Base-by-base conservation (phyloP, 768 basidiomycete genomes). In the Podaxis sp. region DNA sequence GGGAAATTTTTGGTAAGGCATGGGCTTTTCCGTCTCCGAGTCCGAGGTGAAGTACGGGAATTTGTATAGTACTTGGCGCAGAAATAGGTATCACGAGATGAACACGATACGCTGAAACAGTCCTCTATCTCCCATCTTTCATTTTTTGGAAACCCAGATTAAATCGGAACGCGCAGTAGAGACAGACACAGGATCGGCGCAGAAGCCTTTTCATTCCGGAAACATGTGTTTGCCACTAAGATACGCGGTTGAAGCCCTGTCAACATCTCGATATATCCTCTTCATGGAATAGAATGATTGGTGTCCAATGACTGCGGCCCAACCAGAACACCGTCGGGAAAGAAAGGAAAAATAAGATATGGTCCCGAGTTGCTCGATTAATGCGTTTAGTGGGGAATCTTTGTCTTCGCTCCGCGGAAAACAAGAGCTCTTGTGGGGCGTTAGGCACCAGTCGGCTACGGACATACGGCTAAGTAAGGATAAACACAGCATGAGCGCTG, bases 341-440 rank as follows among this genome's bases (percentile, higher is more conserved):
- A 28, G 57, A 49, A 48, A 22, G 46, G 57, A 38, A 48, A 58
- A 22, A 48, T n/a, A 11, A 49, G 19, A n/a, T 33, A 7, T 53
- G 59, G 59, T 52, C 59, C 59, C 51, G 52, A 42, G 51, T 61
- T 49, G 49, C 17, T 55, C 48, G 44, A 63, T 42, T 12, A 49
- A 13, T 38, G 22, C 26, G 38, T 26, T 22, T 39, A 15, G 26
- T 52, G 42, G 40, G 46, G 38, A 22, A 63, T 30, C 36, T 30
- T 26, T n/a, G n/a, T 56, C 36, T 48, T 55, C 54, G 36, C 33
- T 56, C 61, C 61, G 61, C 61, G 61, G 61, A 57, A 52, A 55
- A 62, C 24, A 39, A 40, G 54, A 40, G 44, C n/a, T 19, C 44
- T n/a, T 33, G 42, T 55, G 61, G 44, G 46, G 44, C 33, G 48